Percentiles rank a stretch among this genome's conserved stretches.
These are phyloP conservation scores for Cryomyces antarcticus DNA, from an alignment of 495 filamentous ascomycete genomes.

Conservation along the genomic window DNA sequence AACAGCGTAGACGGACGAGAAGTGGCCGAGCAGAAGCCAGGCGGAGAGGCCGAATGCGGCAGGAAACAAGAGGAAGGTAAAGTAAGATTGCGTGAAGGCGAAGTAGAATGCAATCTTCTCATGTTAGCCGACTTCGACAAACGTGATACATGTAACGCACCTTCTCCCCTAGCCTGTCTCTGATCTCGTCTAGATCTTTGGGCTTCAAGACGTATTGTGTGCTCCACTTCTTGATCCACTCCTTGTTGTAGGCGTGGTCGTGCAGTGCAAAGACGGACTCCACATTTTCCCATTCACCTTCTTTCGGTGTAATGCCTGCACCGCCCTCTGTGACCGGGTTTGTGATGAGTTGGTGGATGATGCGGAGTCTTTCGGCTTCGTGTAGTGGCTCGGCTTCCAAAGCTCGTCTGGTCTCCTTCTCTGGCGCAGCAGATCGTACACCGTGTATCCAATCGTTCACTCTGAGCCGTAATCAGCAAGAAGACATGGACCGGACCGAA, in stretches of 20 bases:
- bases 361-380: conserved; percentile 72
- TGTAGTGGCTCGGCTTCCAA: conserved; percentile 49
- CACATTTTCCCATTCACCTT: conserved; percentile 72
- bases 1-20: conserved; percentile 64
- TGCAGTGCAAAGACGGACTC: conserved; percentile 75
- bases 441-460: conserved; percentile 95
- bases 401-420: conserved; percentile 43
- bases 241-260: conserved; percentile 67
- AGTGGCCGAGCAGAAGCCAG: conserved; percentile 68
- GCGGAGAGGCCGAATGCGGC: conserved; percentile 63
- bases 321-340: conserved; percentile 63
- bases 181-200: conserved; percentile 63
- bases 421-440: conserved; percentile 58
- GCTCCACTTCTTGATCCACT: conserved; percentile 80
- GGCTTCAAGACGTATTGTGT: conserved; percentile 57
- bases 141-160: conserved; percentile 18
- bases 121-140: neutral
- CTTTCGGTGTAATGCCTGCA: conserved; percentile 67
- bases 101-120: conserved; percentile 81
- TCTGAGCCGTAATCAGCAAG: conserved; percentile 22
- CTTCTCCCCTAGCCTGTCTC: conserved; percentile 80
- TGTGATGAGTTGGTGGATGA: conserved; percentile 75
- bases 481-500: neutral
- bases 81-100: conserved; percentile 85
- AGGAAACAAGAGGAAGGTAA: conserved; percentile 65